Evolutionary conservation across 192 early-diverging fungal genomes (phyloP).

Genomic region (Coemansia sp.): DNA sequence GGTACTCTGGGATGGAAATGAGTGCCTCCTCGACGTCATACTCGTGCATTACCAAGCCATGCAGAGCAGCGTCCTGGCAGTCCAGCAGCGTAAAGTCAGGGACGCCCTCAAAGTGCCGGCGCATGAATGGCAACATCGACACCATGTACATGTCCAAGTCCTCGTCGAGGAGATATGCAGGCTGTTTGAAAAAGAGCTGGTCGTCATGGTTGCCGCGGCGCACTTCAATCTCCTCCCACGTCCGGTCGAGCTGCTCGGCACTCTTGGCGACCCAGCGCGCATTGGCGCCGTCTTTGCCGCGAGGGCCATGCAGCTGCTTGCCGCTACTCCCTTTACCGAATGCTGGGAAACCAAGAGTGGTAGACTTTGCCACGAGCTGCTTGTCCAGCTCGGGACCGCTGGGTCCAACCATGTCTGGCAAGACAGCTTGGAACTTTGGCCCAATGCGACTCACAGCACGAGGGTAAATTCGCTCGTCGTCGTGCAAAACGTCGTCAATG

Average conservation of each 20-base stretch:
- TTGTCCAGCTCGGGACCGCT: slow-evolving; percentile 33
- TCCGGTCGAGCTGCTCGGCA: slow-evolving; percentile 42
- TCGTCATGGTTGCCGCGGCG: slow-evolving; percentile 37
- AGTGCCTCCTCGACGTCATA: slow-evolving; percentile 63
- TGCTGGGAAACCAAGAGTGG: neutral
- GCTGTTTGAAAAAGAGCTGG: slow-evolving; percentile 48
- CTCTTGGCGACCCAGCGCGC: slow-evolving; percentile 45
- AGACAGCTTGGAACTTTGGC: slow-evolving; percentile 72
- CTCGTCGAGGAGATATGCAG: slow-evolving; percentile 36
- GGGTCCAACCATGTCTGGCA: slow-evolving; percentile 57
- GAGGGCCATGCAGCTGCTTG: neutral
- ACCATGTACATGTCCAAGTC: slow-evolving; percentile 53
- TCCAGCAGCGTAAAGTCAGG: slow-evolving; percentile 58
- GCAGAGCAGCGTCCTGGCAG: slow-evolving; percentile 62
- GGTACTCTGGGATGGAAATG: slow-evolving; percentile 46
- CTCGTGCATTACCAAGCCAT: slow-evolving; percentile 46
- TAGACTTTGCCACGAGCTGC: slow-evolving; percentile 7
- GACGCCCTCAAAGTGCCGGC: slow-evolving; percentile 21
- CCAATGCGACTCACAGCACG: slow-evolving; percentile 78
- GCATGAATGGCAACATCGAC: slow-evolving; percentile 43
- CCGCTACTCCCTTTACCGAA: neutral
- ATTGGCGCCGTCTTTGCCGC: slow-evolving; percentile 11
- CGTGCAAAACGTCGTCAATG: slow-evolving; percentile 66
- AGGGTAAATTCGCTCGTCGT: slow-evolving; percentile 75
- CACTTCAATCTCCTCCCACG: slow-evolving; percentile 47